Conservation (phyloP, 805 yeast species). For the Sugiyamaella mastotermitis region DNA sequence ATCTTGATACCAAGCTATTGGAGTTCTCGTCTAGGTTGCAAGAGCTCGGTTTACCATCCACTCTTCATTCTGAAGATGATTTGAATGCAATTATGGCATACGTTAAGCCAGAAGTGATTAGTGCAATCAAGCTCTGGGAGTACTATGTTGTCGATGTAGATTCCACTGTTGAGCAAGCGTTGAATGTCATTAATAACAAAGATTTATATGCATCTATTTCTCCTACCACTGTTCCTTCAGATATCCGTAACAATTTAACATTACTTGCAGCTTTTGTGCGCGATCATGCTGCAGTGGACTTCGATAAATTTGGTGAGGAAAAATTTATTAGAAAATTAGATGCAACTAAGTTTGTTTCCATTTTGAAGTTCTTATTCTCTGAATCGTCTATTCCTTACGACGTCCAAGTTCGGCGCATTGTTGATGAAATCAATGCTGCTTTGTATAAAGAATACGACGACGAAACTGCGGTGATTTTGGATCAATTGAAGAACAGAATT, state of each 20-base stretch:
- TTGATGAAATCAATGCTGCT: conserved; percentile 74
- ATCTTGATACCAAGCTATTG: conserved; percentile 63
- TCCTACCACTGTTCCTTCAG: conserved; percentile 34
- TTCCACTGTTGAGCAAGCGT: conserved; percentile 32
- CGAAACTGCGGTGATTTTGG: conserved; percentile 59
- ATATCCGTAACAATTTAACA: conserved; percentile 28
- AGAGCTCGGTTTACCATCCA: conserved; percentile 56
- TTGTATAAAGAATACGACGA: conserved; percentile 69
- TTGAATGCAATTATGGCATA: conserved; percentile 59
- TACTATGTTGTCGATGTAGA: conserved; percentile 66
- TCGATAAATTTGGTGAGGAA: conserved; percentile 40
- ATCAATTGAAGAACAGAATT: conserved; percentile 70
- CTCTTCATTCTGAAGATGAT: conserved; percentile 46
- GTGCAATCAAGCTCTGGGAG: conserved; percentile 74
- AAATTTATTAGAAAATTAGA: conserved; percentile 55
- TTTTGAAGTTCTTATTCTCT: conserved; percentile 33
- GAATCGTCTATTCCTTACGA: conserved; percentile 29
- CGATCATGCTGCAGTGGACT: conserved; percentile 34
- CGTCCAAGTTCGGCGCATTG: conserved; percentile 39
- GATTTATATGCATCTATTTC: conserved; percentile 30
- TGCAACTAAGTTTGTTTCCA: conserved; percentile 42
- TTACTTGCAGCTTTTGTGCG: conserved; percentile 42
- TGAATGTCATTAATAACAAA: conserved; percentile 14
- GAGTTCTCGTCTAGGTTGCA: conserved; percentile 57
- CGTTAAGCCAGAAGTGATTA: conserved; percentile 60